Evolutionary conservation across 768 basidiomycete genomes (phyloP), one percentile per base, ranked within the genome.

Genomic region (Mycena belliarum): DNA sequence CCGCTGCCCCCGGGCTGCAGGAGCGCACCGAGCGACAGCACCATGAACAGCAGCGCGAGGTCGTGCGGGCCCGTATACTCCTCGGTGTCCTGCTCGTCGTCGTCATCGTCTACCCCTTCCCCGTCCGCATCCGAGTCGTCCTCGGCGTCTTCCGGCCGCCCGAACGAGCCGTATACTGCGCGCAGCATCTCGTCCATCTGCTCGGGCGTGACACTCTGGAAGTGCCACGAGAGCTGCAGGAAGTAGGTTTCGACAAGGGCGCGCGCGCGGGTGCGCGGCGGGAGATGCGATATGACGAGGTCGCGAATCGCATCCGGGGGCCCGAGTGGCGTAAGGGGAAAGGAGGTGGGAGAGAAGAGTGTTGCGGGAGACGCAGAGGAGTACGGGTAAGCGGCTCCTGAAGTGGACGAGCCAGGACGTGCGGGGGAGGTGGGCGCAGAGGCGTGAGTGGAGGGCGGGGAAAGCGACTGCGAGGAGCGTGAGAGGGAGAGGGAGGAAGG

Each of bases 251-350:
- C 72, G 2, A 73, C 68, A 9, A 86, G 74, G 21, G 68, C 68
- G 29, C 69, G 68, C 0, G 85, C 85, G 8, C 78, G 78, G 6
- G 78, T 76, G 67, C 76, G 81, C 0, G 77, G 57, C 0, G 87
- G 88, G 8, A 89, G 77, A 61, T 85, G 79, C 4, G 72, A 68
- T 52, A 79, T 76, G 42, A 88, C 77, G 41, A 85, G 66, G 38
- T 75, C 74, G 51, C 80, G 79, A 29, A 84, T 76, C 26, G 76
- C 76, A 9, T 69, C 61, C 2, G 79, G 65, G 5, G 78, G 69
- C 20, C 84, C 85, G 62, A 82, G 69, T 20, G 86, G 86, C 0
- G 83, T 85, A 67, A 88, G 84, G 0, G 86, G 87, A 67, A 88
- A 89, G 21, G 80, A 72, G 38, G 76, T 78, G 6, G 86, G 83